Evolutionary conservation across 2,329 filamentous ascomycete species (phyloP), one percentile per base, ranked within the genome.

Genomic region (Coccinonectria pachysandricola): DNA sequence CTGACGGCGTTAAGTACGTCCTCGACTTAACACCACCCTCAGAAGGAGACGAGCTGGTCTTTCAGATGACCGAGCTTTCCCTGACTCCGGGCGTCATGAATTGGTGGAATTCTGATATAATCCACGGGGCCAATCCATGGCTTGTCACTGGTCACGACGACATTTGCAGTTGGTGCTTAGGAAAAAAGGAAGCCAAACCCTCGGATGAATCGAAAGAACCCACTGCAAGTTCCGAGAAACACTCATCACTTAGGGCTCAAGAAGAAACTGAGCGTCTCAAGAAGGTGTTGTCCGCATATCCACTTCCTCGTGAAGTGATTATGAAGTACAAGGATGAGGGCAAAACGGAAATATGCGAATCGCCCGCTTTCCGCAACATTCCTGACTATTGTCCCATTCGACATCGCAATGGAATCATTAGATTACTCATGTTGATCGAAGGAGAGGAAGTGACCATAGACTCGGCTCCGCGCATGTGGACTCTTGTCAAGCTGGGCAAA

Each of bases 381-480:
- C 52, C 55, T 1, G 75, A 79, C 36, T 83, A 83, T 46, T 79
- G 74, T 23, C 64, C 66, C 2, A 53, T 72, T 6, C 68, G 78
- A 3, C 78, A 83, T 43, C 59, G 71, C 8, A 68, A 66, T 15
- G 68, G 67, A 12, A 71, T 91, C 17, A 61, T 80, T 23, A 64
- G 75, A 2, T 54, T 83, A 1, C 55, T 83, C 4, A 60, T 70
- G 39, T 59, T 66, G 8, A 64, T 82, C 20, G 60, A 71, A 35
- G 67, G 66, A 3, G 56, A 65, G 3, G 54, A 63, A 15, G 58
- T 74, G 1, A 54, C 60, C 2, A 48, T 84, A 9, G 68, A 82
- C 48, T 80, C 76, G 0, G 77, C 78, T 1, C 60, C 67, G 8
- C 73, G 78, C 9, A 53, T 79, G 19, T 82, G 73, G 64, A 81